Evolutionary conservation across 371 early-diverging fungal genomes (phyloP).

Genomic region (Mucor piriformis): DNA sequence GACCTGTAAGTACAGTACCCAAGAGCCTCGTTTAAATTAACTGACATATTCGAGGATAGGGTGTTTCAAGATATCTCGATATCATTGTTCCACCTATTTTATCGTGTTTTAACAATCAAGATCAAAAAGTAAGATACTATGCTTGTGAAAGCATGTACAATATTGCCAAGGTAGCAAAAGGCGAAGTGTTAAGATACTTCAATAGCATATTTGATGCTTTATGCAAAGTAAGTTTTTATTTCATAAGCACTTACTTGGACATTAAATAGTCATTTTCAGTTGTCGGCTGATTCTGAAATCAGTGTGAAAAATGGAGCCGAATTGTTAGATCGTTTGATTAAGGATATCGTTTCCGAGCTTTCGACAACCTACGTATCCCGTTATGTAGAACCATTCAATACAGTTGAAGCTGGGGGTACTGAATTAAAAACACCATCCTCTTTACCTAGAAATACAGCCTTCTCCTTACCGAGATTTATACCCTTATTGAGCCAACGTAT

Average conservation of each 20-base stretch:
- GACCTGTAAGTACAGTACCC: constrained; percentile 48
- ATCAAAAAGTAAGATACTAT: constrained; percentile 90
- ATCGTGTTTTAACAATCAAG: constrained; percentile 85
- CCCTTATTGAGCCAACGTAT: constrained; percentile 88
- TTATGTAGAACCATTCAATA: constrained; percentile 33
- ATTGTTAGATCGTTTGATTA: constrained; percentile 84
- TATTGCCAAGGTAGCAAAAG: constrained; percentile 90
- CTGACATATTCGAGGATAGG: constrained; percentile 32
- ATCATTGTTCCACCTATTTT: constrained; percentile 89
- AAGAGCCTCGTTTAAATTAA: neutral
- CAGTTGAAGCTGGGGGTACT: constrained; percentile 29
- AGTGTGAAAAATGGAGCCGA: constrained; percentile 91
- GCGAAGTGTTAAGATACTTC: constrained; percentile 81
- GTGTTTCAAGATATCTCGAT: constrained; percentile 68
- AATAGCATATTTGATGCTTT: constrained; percentile 93
- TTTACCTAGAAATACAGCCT: constrained; percentile 55
- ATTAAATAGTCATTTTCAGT: constrained; percentile 32
- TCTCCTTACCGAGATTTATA: constrained; percentile 87
- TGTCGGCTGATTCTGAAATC: constrained; percentile 82
- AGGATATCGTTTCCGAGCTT: constrained; percentile 91
- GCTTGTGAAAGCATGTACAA: constrained; percentile 96
- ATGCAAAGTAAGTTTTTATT: constrained; percentile 67
- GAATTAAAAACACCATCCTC: constrained; percentile 29
- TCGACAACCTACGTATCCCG: constrained; percentile 65
- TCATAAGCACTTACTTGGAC: neutral